These are phyloP conservation scores for Selaginella tamariscina DNA, from an alignment of 75 land plant species.

Conservation along the genomic window DNA sequence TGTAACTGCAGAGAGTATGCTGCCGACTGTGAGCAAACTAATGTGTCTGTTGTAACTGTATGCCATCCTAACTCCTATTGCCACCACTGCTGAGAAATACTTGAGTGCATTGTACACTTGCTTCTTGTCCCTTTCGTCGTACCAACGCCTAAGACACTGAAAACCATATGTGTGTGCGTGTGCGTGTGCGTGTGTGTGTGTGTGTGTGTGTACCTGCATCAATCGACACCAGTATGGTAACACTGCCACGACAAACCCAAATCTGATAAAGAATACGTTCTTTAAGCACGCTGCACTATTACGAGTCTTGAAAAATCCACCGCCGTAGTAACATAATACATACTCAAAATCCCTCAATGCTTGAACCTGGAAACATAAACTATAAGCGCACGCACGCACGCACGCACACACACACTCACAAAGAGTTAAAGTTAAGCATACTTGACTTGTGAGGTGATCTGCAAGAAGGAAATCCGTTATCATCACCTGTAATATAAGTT, in stretches of 20 bases:
- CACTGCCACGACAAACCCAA: conserved; percentile 16
- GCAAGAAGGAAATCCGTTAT: conserved; percentile 18
- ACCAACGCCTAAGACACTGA: conserved; percentile 26
- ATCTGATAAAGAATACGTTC: conserved; percentile 8
- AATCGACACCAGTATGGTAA: conserved; percentile 22
- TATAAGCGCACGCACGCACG: no score
- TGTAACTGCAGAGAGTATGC: conserved; percentile 15
- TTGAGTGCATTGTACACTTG: conserved; percentile 24
- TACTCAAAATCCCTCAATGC: conserved; percentile 20
- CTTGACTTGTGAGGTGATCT: no score
- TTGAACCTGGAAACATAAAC: conserved; percentile 16
- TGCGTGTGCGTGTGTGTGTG: background rate
- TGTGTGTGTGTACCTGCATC: conserved; percentile 28
- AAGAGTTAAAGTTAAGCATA: no score
- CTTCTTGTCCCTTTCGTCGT: conserved; percentile 19
- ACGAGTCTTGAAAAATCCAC: conserved; percentile 15
- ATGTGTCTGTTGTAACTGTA: background rate
- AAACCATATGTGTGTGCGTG: no score
- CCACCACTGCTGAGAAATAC: conserved; percentile 29
- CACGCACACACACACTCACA: no score
- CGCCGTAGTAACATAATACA: conserved; percentile 20
- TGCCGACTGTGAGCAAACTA: conserved; percentile 15
- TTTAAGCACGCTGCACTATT: conserved; percentile 11
- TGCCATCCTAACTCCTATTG: conserved; percentile 15
- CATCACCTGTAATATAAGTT: background rate